Evolutionary conservation across 805 yeast genomes (phyloP), one percentile per base, ranked within the genome.

Genomic region (Starmera caribaea): DNA sequence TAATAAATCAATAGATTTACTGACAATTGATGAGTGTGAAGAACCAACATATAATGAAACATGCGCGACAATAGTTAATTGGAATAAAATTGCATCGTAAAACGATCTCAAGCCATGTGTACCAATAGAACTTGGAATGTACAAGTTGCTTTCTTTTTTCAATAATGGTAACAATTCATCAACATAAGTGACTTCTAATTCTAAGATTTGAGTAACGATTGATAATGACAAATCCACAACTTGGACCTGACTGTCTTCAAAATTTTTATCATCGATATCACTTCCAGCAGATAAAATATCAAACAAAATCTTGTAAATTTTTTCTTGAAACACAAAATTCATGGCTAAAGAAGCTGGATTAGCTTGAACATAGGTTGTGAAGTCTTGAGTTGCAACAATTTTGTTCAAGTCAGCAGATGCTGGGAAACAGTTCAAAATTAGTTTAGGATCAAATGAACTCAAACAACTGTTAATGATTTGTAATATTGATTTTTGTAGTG

Each of bases 41-140:
- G 78, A 63, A 1, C 94, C 87, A 38, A 82, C 76, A 51, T 85
- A 86, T 14, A 88, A 59, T 0, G 92, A 82, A 35, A 88, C 56
- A 45, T 83, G 83, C 0, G 85, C 84, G 16, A 89, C 69, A 9
- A 83, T 62, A 0, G 87, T 74, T n/a, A 88, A 60, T 44, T 83
- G 74, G 56, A 79, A 76, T 17, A 84, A 60, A 8, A 89, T 62
- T 0, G 89, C 80, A 51, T 86, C 94, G 50, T 69, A 77, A 47
- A 84, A 83, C 4, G 82, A 71, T 12, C 71, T 61, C 8, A 79
- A 53, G 0, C 85, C 88, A 48, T 73, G 79, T 3, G 78, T 69
- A 7, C 83, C 81, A 37, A 52, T 50, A 38, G 57, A 51, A 14
- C 57, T 50, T 4, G 69, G 64, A 5, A 57, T 41, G 34, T 55